A percentile compares a stretch with the other conserved stretches of the same genome.
Evolutionary conservation across 139 green algal genomes (phyloP).

Genomic region (Coelastrella sp.): DNA sequence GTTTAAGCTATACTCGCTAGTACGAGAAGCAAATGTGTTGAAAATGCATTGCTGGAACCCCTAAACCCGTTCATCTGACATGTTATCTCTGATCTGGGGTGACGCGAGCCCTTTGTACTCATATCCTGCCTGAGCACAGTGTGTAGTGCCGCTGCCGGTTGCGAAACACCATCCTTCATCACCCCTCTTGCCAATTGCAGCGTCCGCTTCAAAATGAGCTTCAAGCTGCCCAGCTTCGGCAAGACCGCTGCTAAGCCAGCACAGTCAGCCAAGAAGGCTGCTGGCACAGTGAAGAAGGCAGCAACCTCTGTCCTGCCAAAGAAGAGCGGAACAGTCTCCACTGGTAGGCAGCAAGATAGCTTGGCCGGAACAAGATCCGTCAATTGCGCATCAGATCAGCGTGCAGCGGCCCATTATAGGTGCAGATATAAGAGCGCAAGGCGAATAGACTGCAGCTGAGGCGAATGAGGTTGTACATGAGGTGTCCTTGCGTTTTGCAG

Average conservation of each 20-base stretch:
- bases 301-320: background rate
- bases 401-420: background rate
- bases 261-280: background rate
- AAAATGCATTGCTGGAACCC: background rate
- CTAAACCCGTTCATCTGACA: background rate
- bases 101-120: background rate
- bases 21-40: no score
- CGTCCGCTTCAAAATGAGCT: background rate
- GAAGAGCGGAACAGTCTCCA: slow-evolving; percentile 20
- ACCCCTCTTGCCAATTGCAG: background rate
- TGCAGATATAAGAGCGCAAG: no score
- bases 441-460: background rate
- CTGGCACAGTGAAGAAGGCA: slow-evolving; percentile 40
- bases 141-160: background rate
- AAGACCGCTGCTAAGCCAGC: background rate
- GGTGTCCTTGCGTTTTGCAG: background rate
- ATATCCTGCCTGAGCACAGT: background rate
- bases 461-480: background rate
- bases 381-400: background rate
- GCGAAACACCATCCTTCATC: background rate
- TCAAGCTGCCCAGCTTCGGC: slow-evolving; percentile 26
- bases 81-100: background rate
- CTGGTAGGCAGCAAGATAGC: background rate
- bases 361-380: background rate
- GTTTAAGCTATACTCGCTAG: no score